phyloP scores from a whole-genome alignment of 805 yeast species.

The Saccharomycopsis fodiens region DNA sequence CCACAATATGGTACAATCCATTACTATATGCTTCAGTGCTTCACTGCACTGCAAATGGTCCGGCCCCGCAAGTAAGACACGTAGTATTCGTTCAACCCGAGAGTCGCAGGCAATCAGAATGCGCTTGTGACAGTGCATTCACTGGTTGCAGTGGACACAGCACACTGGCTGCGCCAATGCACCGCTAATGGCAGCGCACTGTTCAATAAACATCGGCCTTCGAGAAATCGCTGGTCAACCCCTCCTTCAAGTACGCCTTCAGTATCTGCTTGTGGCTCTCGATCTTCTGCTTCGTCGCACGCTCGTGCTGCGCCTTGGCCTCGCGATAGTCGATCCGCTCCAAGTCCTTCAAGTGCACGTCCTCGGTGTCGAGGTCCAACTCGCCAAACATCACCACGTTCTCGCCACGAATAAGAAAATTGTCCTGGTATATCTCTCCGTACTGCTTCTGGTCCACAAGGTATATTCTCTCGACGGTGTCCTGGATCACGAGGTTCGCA shows the following conservation, averaged over 20 bases:
- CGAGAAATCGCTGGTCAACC: slow-evolving; percentile 50
- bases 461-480: slow-evolving; percentile 79
- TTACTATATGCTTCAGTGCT: no score
- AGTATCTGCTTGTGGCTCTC: slow-evolving; percentile 38
- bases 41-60: no score
- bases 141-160: no score
- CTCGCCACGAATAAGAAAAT: slow-evolving; percentile 89
- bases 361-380: slow-evolving; percentile 82
- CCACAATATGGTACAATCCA: no score
- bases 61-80: no score
- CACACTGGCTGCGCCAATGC: no score
- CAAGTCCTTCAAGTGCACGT: slow-evolving; percentile 50
- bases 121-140: no score
- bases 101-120: no score
- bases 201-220: slow-evolving; percentile 45
- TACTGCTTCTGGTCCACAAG: slow-evolving; percentile 46
- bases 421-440: slow-evolving; percentile 74
- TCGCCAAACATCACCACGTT: slow-evolving; percentile 93
- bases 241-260: slow-evolving; percentile 43
- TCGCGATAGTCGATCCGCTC: slow-evolving; percentile 52
- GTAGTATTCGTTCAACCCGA: no score
- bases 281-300: slow-evolving; percentile 28
- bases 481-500: slow-evolving; percentile 87
- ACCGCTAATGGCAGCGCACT: no score
- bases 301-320: slow-evolving; percentile 41